Base-by-base conservation (phyloP, 2,329 filamentous ascomycete genomes). In the Trichoderma sp. region DNA sequence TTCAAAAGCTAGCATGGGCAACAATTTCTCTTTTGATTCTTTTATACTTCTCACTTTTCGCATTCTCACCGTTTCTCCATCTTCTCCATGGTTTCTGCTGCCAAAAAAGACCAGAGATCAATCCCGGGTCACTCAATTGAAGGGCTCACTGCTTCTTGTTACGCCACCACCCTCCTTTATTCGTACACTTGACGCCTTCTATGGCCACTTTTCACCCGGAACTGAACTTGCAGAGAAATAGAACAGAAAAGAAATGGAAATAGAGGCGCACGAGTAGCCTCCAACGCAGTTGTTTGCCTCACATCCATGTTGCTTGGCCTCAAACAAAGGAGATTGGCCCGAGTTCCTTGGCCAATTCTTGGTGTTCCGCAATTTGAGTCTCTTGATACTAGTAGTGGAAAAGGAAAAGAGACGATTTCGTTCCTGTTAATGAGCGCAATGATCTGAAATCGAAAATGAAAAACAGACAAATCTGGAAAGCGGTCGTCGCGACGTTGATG, bases 141-240 rank as follows among this genome's bases (percentile, higher is more conserved):
- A 47, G 50, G 34, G 34, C 64, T 58, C 66, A 66, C 64, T 66
- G 68, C 66, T 68, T 68, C 34, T 39, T 56, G 68, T 68, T 68
- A 68, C 63, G 65, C 66, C 67, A 63, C 66, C 63, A 68, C 66
- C 66, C 66, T 68, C 65, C 62, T 65, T 67, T 69, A 63, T 55
- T 69, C 66, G 66, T 71, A 73, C 69, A 71, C 59, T 43, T 52
- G 60, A 47, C 51, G 60, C 64, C 67, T 55, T 60, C 64, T 60
- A 52, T 57, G 51, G 52, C 62, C 24, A 34, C 17, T 44, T 43
- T 26, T 26, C 59, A 54, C 41, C 50, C 21, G 15, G 17, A 30
- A 54, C 45, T 43, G 19, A 63, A 14, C 14, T 55, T 34, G 6
- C 24, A 10, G n/a, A 45, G 50, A 47, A 15, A 24, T n/a, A 14